These are phyloP conservation scores for Boletales sp. DNA, from an alignment of 768 basidiomycete species.

Conservation along the genomic window DNA sequence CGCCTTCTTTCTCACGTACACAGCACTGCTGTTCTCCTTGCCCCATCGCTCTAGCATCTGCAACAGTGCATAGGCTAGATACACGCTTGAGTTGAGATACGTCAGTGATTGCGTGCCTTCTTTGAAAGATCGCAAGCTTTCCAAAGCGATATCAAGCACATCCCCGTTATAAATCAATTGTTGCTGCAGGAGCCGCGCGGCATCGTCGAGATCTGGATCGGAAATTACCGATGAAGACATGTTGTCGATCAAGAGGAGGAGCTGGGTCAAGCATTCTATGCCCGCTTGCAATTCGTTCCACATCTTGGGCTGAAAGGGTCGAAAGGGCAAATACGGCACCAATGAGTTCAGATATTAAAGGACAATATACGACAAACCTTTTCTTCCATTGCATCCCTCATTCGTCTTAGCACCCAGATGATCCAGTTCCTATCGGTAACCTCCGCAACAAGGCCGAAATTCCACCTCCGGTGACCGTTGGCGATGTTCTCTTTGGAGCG, in stretches of 20 bases:
- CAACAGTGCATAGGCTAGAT: slow-evolving; percentile 81
- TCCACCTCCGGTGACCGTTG: slow-evolving; percentile 41
- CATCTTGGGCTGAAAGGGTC: slow-evolving; percentile 66
- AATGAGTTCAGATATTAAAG: slow-evolving; percentile 5
- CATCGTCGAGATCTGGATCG: slow-evolving; percentile 53
- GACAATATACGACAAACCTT: slow-evolving; percentile 52
- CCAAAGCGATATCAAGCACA: slow-evolving; percentile 82
- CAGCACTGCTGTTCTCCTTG: slow-evolving; percentile 58
- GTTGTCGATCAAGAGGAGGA: slow-evolving; percentile 82
- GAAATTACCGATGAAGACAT: slow-evolving; percentile 57
- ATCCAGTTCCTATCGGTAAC: slow-evolving; percentile 87
- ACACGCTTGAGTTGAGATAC: slow-evolving; percentile 84
- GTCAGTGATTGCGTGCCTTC: slow-evolving; percentile 73
- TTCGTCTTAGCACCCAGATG: slow-evolving; percentile 84
- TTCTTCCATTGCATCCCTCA: slow-evolving; percentile 87
- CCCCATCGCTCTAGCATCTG: slow-evolving; percentile 88
- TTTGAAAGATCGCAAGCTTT: slow-evolving; percentile 74
- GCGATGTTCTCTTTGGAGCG: slow-evolving; percentile 36
- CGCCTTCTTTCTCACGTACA: slow-evolving; percentile 69
- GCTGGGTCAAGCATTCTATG: slow-evolving; percentile 89
- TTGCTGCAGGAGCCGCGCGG: slow-evolving; percentile 77
- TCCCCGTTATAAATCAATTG: slow-evolving; percentile 96
- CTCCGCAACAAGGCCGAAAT: slow-evolving; percentile 74
- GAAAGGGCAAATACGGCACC: slow-evolving; percentile 6
- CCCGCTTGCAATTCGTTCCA: slow-evolving; percentile 96